phyloP scores from a whole-genome alignment of 2,329 filamentous ascomycete species.

The Didymella segeticola region DNA sequence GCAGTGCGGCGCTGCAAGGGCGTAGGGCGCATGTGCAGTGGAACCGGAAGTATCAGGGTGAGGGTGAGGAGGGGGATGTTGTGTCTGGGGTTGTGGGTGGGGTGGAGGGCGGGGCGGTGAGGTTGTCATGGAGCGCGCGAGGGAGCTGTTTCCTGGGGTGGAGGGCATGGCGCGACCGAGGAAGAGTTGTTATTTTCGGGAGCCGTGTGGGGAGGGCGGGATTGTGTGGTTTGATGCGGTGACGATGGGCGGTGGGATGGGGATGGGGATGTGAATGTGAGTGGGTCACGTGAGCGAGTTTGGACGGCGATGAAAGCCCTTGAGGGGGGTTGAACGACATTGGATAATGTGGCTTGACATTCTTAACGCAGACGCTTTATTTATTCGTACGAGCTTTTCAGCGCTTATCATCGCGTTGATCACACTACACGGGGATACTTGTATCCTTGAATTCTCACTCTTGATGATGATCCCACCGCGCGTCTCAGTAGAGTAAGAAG shows the following conservation, averaged over 20 bases:
- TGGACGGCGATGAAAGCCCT: no score
- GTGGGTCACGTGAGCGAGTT: no score
- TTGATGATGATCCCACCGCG: no score
- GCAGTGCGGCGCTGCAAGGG: neutral
- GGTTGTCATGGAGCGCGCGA: neutral
- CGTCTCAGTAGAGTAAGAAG: no score
- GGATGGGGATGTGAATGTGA: no score
- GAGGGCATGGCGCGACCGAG: neutral
- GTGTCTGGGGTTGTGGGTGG: neutral
- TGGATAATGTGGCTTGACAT: no score
- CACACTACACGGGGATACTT: no score
- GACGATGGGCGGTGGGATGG: conserved; percentile 8
- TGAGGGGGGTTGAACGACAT: no score
- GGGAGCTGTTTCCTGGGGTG: neutral
- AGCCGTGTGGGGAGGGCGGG: neutral
- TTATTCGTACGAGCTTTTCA: no score
- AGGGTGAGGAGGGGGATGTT: neutral
- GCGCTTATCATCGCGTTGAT: no score
- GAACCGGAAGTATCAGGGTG: conserved; percentile 1
- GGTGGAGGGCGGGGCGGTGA: neutral
- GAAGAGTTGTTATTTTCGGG: neutral
- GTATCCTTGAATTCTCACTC: no score
- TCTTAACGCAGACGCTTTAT: no score
- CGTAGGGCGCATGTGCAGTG: neutral
- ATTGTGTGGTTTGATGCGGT: neutral